phyloP scores from a whole-genome alignment of 139 green algal species.

The Ostreobium quekettii region DNA sequence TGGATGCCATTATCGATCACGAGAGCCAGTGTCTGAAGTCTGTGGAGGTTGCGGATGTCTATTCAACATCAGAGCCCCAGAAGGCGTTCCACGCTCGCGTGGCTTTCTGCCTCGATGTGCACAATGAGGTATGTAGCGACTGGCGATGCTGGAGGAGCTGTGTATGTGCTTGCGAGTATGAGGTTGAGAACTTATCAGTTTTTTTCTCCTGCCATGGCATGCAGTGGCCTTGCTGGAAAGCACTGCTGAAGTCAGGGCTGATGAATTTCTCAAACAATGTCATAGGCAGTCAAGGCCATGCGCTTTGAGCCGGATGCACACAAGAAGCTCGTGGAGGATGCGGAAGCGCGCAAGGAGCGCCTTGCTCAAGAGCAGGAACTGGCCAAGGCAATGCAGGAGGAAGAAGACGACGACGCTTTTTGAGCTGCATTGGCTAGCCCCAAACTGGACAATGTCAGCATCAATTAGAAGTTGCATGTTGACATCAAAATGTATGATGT shows the following conservation, averaged over 20 bases:
- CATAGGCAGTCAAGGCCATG: conserved; percentile 53
- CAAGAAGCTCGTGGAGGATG: conserved; percentile 51
- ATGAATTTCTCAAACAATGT: too few species aligned
- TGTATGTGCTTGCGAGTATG: too few species aligned
- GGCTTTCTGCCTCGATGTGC: conserved; percentile 93
- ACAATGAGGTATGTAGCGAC: conserved; percentile 86
- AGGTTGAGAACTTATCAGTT: too few species aligned
- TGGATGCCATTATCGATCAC: conserved; percentile 85
- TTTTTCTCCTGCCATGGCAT: too few species aligned
- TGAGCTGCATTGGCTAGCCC: neutral
- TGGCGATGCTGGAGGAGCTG: too few species aligned
- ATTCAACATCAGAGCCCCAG: conserved; percentile 56
- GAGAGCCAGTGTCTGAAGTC: conserved; percentile 56
- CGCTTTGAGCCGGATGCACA: conserved; percentile 39
- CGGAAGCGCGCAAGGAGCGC: conserved; percentile 51
- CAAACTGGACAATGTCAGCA: too few species aligned
- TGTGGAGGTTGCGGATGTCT: conserved; percentile 65
- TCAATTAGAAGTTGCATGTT: too few species aligned
- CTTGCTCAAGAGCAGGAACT: conserved; percentile 76
- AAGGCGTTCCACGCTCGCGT: conserved; percentile 89
- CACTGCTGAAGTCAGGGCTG: too few species aligned
- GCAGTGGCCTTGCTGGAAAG: too few species aligned
- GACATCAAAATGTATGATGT: too few species aligned
- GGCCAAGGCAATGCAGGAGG: conserved; percentile 62
- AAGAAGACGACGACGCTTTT: conserved; percentile 42